Base-by-base conservation (phyloP, 164 flowering plant species). In the Nymphaea thermarum region DNA sequence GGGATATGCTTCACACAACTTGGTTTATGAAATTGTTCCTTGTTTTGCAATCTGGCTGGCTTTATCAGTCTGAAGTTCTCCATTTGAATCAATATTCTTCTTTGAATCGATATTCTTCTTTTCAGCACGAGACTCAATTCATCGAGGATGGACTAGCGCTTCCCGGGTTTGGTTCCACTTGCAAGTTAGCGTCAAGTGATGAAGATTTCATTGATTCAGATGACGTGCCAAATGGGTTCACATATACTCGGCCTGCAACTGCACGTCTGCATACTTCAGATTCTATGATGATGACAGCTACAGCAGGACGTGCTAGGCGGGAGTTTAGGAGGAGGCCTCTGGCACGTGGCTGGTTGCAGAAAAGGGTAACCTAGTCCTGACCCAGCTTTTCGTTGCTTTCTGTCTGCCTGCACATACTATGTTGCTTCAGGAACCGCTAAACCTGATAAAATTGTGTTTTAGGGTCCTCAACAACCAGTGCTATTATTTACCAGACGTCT, bases 381-480 rank as follows among this genome's bases (percentile, higher is more conserved):
- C 36, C 36, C 36, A 25, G 36, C 36, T 25, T 25, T 25, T 25
- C 36, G 36, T 25, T 25, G 1, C 36, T 25, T 25, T 25, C 36
- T 25, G 36, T 25, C 36, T 47, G 12, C 12, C 14, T 51, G 12
- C 3, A 51, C 57, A 51, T 15, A 10, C 14, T 4, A 51, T 10
- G 57, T 51, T 10, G 57, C 8, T 8, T 51, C 57, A 51, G 14
- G 57, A 8, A 51, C 14, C 57, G 14, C 57, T 51, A 10, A 15
- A 15, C 8, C 8, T 51, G 62, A 43, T 71, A 10, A 51, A 51
- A 51, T 15, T 51, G 14, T 62, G 15, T 62, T 84, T 81, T 86
- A 94, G 98, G 99, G 88, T 81, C 98, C 96, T 36, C 72, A 72
- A 55, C 96, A 91, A 77, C 99, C 97, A 25, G 82, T 85, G 66